phyloP scores from a whole-genome alignment of 192 early-diverging fungal species.

The Chytriomyces sp. region DNA sequence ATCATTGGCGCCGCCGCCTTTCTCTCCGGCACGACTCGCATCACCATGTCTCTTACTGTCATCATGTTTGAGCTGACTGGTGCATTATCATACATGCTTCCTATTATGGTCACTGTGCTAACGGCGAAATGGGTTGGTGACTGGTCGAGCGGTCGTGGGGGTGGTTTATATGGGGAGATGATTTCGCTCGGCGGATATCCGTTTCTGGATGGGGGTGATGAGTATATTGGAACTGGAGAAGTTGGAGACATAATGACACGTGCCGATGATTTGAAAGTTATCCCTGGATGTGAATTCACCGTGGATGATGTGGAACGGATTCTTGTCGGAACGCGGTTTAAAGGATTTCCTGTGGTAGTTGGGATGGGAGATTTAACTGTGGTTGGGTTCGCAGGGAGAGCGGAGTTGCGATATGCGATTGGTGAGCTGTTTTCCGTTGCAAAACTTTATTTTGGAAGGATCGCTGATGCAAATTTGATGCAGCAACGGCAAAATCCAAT shows the following conservation, averaged over 20 bases:
- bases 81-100: conserved; percentile 83
- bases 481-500: conserved; percentile 10
- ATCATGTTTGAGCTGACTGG: conserved; percentile 99
- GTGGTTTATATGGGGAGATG: conserved; percentile 70
- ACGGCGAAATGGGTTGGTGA: conserved; percentile 77
- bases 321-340: conserved; percentile 58
- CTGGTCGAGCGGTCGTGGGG: conserved; percentile 53
- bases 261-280: conserved; percentile 40
- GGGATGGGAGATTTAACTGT: conserved; percentile 39
- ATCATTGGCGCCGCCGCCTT: conserved; percentile 91
- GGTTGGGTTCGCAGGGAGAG: conserved; percentile 81
- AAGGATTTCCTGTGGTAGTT: conserved; percentile 57
- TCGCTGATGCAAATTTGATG: neutral
- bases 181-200: conserved; percentile 61
- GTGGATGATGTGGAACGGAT: conserved; percentile 55
- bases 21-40: conserved; percentile 85
- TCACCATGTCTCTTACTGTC: conserved; percentile 80
- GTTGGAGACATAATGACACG: conserved; percentile 50
- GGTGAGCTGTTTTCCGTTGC: conserved; percentile 27
- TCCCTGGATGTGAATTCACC: conserved; percentile 40
- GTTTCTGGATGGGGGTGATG: conserved; percentile 54
- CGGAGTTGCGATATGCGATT: conserved; percentile 76
- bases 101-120: conserved; percentile 60
- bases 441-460: neutral
- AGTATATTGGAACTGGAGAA: conserved; percentile 35